Conservation (phyloP, 129 eudicot genomes). For the Ambrosia trifida region DNA sequence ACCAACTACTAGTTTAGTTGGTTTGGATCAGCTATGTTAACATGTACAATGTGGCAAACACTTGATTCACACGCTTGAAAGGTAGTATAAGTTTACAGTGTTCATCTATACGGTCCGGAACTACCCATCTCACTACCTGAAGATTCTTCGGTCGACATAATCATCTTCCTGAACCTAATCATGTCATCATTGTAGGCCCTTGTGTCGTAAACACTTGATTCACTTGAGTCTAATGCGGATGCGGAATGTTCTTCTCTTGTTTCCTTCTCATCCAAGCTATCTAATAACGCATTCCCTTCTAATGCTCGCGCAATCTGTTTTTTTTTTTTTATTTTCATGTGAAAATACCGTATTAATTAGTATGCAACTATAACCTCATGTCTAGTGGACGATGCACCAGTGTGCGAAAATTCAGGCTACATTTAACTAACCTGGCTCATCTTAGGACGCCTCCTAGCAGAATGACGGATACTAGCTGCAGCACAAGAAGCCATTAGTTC, state of each 20-base stretch:
- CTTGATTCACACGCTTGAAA: too few relatives aligned
- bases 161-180: conserved; percentile 67
- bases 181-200: conserved; percentile 67
- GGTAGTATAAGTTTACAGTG: too few relatives aligned
- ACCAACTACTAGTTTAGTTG: background rate
- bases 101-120: conserved; percentile 15
- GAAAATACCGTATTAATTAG: background rate
- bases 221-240: conserved; percentile 13
- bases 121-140: conserved; percentile 38
- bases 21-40: background rate
- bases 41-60: too few relatives aligned
- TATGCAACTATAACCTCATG: background rate
- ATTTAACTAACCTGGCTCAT: conserved; percentile 78
- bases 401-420: background rate
- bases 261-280: conserved; percentile 47
- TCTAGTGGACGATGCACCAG: background rate
- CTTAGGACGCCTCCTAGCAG: conserved; percentile 78
- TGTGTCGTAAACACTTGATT: conserved; percentile 47
- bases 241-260: conserved; percentile 20
- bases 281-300: conserved; percentile 63
- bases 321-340: background rate
- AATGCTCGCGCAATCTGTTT: conserved; percentile 62
- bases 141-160: conserved; percentile 39
- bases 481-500: conserved; percentile 76
- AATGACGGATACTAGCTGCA: conserved; percentile 81